Conservation (phyloP, 257 asterid genomes). For the Capsicum chinense region DNA sequence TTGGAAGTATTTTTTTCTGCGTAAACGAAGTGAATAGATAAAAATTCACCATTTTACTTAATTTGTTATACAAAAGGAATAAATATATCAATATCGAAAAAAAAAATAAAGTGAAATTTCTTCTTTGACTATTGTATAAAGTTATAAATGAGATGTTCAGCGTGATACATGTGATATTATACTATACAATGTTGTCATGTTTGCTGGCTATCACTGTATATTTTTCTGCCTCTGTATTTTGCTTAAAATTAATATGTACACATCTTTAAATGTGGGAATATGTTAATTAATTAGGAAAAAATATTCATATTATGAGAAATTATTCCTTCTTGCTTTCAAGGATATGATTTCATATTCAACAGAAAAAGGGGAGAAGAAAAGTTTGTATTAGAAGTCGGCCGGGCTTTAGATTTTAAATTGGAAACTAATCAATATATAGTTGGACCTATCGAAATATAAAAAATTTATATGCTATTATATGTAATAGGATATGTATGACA, state of each 20-base stretch:
- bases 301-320: background rate
- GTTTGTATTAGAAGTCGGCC: background rate
- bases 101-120: background rate
- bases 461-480: too few relatives aligned
- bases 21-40: background rate
- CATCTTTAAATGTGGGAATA: background rate
- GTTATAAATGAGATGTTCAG: background rate
- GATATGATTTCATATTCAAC: background rate
- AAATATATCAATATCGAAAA: background rate
- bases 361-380: background rate
- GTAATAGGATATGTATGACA: too few relatives aligned
- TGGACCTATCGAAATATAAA: too few relatives aligned
- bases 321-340: background rate
- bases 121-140: background rate
- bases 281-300: background rate
- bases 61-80: background rate
- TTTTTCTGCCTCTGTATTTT: constrained; percentile 1
- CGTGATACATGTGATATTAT: background rate
- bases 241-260: background rate
- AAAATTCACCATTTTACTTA: background rate
- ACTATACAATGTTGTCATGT: background rate
- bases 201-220: background rate
- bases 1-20: background rate
- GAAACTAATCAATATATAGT: background rate
- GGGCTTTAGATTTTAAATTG: background rate